These are phyloP conservation scores for Hypomyces perniciosus DNA, from an alignment of 2,329 filamentous ascomycete species.

Conservation along the genomic window DNA sequence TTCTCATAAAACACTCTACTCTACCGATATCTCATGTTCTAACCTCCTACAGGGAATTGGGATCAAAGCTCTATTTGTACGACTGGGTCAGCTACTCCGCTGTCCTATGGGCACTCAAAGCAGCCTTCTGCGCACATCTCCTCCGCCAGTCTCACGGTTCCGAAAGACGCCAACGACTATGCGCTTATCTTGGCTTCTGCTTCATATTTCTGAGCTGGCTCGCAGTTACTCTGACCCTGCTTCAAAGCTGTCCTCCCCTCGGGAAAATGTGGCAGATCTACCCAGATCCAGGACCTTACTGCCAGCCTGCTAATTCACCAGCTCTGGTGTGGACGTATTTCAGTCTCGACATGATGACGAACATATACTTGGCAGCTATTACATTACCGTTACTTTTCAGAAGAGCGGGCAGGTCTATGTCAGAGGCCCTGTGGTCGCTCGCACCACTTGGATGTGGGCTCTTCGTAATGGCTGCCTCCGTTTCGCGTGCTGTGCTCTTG, in stretches of 20 bases:
- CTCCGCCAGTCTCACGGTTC: conserved; percentile 1
- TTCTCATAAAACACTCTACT: background rate
- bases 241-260: conserved; percentile 10
- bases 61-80: conserved; percentile 13
- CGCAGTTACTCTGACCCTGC: conserved; percentile 2
- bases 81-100: conserved; percentile 11
- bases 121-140: conserved; percentile 8
- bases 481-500: conserved; percentile 2
- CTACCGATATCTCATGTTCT: background rate
- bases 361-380: conserved; percentile 3
- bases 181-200: conserved; percentile 3
- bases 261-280: conserved; percentile 10
- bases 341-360: conserved; percentile 3
- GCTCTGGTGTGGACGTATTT: conserved; percentile 10
- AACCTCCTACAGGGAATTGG: conserved; percentile 7
- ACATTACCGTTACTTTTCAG: conserved; percentile 1
- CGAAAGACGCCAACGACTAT: background rate
- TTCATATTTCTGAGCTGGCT: conserved; percentile 4
- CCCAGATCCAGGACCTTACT: background rate
- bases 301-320: conserved; percentile 11
- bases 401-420: background rate
- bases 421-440: background rate
- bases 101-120: conserved; percentile 11
- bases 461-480: background rate
- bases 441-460: conserved; percentile 2